These are phyloP conservation scores for Heterobasidion irregulare DNA, from an alignment of 1,284 basidiomycete species.

Conservation along the genomic window DNA sequence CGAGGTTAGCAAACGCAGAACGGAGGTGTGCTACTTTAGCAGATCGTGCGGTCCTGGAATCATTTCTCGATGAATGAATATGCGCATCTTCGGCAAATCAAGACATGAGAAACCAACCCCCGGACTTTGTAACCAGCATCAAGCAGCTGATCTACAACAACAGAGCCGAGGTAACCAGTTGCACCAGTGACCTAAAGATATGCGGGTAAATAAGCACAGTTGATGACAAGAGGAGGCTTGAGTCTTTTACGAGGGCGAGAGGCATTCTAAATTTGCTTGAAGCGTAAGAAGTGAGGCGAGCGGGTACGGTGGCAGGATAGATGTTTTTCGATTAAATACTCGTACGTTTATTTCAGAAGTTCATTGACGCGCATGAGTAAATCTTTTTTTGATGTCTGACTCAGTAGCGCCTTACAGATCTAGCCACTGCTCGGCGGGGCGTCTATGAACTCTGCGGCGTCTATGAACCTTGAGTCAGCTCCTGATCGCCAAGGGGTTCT, in stretches of 20 bases:
- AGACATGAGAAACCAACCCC: neutral
- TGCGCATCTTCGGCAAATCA: neutral
- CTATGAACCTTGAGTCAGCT: no score
- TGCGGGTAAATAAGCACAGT: neutral
- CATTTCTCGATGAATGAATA: neutral
- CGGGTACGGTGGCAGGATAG: neutral
- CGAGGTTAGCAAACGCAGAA: neutral
- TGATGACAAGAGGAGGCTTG: neutral
- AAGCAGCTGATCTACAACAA: neutral
- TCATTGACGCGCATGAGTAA: neutral
- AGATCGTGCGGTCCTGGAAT: neutral
- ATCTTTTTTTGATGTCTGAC: neutral
- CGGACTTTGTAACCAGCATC: constrained; percentile 1
- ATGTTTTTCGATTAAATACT: neutral
- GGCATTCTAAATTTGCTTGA: neutral
- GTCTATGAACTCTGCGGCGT: no score
- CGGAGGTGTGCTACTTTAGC: neutral
- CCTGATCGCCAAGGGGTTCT: no score
- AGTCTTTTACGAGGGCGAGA: neutral
- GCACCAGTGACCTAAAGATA: neutral
- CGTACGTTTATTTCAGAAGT: neutral
- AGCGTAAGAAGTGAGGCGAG: neutral
- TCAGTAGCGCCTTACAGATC: neutral
- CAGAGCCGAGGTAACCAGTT: neutral
- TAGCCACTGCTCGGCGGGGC: no score